Conservation (phyloP, 2,329 filamentous ascomycete genomes). For the Botrytis galanthina region DNA sequence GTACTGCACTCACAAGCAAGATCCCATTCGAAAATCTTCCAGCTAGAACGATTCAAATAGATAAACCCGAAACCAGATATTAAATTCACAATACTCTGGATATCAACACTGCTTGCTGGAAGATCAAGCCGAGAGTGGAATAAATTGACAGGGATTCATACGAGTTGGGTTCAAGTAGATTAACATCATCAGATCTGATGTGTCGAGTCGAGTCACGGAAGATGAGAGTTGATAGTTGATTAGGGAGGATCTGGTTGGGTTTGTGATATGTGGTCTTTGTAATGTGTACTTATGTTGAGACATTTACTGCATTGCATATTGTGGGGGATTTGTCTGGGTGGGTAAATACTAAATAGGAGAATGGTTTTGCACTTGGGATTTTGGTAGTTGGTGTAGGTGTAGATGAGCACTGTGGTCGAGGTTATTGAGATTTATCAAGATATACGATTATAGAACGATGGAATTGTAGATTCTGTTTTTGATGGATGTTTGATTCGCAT, state of each 20-base stretch:
- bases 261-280: too few relatives aligned
- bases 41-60: rapidly evolving
- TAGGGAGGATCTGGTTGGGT: too few relatives aligned
- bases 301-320: too few relatives aligned
- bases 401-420: not conserved
- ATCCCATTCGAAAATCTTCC: rapidly evolving
- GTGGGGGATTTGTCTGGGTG: rapidly evolving
- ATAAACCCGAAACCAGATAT: rapidly evolving
- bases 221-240: too few relatives aligned
- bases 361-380: too few relatives aligned
- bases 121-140: rapidly evolving
- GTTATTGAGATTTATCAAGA: not conserved
- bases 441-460: rapidly evolving
- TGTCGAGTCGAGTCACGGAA: too few relatives aligned
- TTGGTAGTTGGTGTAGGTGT: too few relatives aligned
- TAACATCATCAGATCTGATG: too few relatives aligned
- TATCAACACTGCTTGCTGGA: rapidly evolving
- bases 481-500: not conserved
- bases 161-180: rapidly evolving
- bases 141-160: not conserved
- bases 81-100: not conserved
- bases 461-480: not conserved
- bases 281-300: too few relatives aligned
- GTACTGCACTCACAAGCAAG: not conserved
- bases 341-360: too few relatives aligned